These are phyloP conservation scores for Populus hybrid DNA, from an alignment of 441 rosid genomes.

Conservation along the genomic window DNA sequence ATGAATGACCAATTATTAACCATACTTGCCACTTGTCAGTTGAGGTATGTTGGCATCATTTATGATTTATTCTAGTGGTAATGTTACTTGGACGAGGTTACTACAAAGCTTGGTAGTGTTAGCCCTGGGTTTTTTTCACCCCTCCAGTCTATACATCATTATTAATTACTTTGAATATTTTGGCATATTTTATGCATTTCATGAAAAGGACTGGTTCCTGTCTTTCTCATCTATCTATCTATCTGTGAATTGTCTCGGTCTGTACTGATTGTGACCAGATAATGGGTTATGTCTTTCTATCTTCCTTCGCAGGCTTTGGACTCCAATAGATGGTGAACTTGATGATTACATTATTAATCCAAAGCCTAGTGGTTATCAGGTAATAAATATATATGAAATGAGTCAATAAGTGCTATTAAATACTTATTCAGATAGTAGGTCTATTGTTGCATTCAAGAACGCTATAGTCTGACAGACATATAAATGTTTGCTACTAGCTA, in stretches of 20 bases:
- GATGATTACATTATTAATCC: slow-evolving; percentile 83
- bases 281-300: background rate
- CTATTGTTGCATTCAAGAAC: background rate
- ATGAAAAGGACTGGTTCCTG: background rate
- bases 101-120: background rate
- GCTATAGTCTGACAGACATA: background rate
- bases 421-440: background rate
- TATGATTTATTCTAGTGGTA: too few relatives aligned
- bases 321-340: slow-evolving; percentile 77
- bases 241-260: background rate
- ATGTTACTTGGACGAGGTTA: too few relatives aligned
- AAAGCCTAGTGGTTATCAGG: slow-evolving; percentile 84
- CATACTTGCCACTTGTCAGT: too few relatives aligned
- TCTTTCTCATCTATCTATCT: background rate
- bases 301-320: slow-evolving; percentile 60
- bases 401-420: background rate
- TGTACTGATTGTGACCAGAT: background rate
- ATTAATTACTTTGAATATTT: too few relatives aligned
- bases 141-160: too few relatives aligned
- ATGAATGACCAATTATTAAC: too few relatives aligned
- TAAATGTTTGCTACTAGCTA: too few relatives aligned
- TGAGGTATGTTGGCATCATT: too few relatives aligned
- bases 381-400: slow-evolving; percentile 16
- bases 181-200: background rate
- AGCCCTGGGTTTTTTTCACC: background rate